Conservation (phyloP, 208 protist species). For the Novymonas esmeraldas region DNA sequence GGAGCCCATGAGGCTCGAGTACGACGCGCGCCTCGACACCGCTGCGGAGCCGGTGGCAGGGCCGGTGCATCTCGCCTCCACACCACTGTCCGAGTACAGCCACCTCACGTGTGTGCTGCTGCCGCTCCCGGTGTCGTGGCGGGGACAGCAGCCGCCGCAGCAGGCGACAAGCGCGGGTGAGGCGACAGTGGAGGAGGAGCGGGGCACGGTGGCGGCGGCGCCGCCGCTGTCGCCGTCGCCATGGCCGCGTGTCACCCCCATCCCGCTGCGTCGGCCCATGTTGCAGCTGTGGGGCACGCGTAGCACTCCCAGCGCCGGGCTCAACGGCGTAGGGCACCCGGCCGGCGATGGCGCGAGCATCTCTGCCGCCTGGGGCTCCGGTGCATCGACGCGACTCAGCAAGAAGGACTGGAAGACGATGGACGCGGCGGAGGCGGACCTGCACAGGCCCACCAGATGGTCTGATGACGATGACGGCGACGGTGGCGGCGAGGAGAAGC, state of each 20-base stretch:
- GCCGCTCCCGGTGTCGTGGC: constrained; percentile 20
- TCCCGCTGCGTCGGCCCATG: constrained; percentile 10
- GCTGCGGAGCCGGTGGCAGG: background rate
- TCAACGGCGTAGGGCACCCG: background rate
- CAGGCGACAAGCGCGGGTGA: too few species aligned
- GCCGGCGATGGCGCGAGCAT: constrained; percentile 10
- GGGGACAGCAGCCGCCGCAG: too few species aligned
- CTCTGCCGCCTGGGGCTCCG: constrained; percentile 22
- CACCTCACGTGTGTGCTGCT: constrained; percentile 28
- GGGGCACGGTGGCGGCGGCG: background rate
- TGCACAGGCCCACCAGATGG: constrained; percentile 28
- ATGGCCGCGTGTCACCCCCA: background rate
- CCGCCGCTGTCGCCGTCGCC: background rate
- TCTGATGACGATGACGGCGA: constrained; percentile 24
- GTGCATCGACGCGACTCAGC: constrained; percentile 21
- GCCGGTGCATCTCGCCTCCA: constrained; percentile 15
- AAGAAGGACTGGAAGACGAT: constrained; percentile 61
- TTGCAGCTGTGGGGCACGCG: constrained; percentile 34
- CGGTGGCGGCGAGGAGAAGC: constrained; percentile 4
- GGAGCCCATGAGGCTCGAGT: constrained; percentile 30
- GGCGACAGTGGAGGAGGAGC: background rate
- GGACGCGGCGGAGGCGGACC: constrained; percentile 40
- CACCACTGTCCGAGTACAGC: constrained; percentile 18
- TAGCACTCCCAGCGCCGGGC: background rate
- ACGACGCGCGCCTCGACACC: constrained; percentile 10